Evolutionary conservation across 1,139 yeast species (phyloP).

Genomic region (Candida smagusa): DNA sequence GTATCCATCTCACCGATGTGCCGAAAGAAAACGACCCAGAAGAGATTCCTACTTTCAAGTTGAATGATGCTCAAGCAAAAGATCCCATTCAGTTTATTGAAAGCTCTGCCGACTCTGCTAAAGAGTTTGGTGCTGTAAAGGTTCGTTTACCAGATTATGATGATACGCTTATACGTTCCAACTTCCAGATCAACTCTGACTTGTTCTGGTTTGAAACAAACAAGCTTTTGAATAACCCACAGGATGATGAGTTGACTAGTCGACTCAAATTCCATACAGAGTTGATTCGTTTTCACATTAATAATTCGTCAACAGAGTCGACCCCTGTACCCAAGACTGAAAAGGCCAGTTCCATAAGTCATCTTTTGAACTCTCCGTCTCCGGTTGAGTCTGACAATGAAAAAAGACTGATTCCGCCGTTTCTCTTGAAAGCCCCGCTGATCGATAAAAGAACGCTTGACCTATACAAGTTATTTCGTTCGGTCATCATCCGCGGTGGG

Average conservation of each 20-base stretch:
- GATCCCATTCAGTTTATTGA: conserved; percentile 56
- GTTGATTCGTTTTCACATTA: conserved; percentile 27
- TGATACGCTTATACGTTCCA: conserved; percentile 35
- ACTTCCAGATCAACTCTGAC: conserved; percentile 34
- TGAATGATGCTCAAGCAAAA: conserved; percentile 41
- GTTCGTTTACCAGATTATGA: conserved; percentile 52
- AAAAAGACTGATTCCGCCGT: conserved; percentile 9
- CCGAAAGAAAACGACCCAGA: conserved; percentile 13
- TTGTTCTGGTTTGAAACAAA: conserved; percentile 57
- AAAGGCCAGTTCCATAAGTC: conserved; percentile 5
- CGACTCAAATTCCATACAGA: conserved; percentile 31
- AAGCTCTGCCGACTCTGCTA: conserved; percentile 43
- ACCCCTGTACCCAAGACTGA: conserved; percentile 1
- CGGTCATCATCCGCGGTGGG: conserved; percentile 59
- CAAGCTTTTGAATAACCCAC: conserved; percentile 27
- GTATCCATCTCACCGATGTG: conserved; percentile 23
- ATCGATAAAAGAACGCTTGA: conserved; percentile 58
- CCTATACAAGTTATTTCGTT: conserved; percentile 46
- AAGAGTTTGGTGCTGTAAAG: conserved; percentile 68
- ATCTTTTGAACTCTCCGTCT: conserved; percentile 8
- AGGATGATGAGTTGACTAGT: conserved; percentile 25
- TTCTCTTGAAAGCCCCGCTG: conserved; percentile 39
- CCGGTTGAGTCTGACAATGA: conserved; percentile 3
- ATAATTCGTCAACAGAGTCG: background rate
- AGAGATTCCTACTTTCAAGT: conserved; percentile 48